These are phyloP conservation scores for Apiospora saccharicola DNA, from an alignment of 2,329 filamentous ascomycete species.

Conservation along the genomic window DNA sequence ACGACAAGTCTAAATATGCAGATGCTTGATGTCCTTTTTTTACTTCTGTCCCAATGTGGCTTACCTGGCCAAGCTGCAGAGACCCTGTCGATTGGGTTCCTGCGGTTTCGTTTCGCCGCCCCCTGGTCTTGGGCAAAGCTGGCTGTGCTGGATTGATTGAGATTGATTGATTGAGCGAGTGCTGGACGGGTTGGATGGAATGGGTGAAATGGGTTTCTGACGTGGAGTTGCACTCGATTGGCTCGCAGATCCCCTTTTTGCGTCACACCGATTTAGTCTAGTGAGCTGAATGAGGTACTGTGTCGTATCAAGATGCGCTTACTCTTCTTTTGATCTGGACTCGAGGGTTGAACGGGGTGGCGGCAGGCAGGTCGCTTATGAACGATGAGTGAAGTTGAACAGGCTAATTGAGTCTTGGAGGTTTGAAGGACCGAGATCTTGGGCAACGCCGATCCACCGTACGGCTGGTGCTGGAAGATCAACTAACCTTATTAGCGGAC, in stretches of 20 bases:
- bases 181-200: background rate
- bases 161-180: background rate
- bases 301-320: constrained; percentile 5
- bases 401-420: constrained; percentile 18
- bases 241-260: constrained; percentile 22
- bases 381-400: constrained; percentile 2
- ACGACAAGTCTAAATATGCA: constrained; percentile 17
- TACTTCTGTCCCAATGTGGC: constrained; percentile 22
- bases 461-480: background rate
- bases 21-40: constrained; percentile 14
- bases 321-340: background rate
- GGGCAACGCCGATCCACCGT: constrained; percentile 11
- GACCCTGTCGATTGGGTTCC: constrained; percentile 24
- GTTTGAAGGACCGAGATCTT: constrained; percentile 14
- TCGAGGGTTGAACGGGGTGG: constrained; percentile 2
- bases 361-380: constrained; percentile 16
- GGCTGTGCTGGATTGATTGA: constrained; percentile 4
- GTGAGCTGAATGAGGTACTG: constrained; percentile 10
- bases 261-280: constrained; percentile 9
- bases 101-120: constrained; percentile 20
- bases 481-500: constrained; percentile 8
- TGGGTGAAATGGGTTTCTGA: constrained; percentile 17
- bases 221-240: constrained; percentile 23
- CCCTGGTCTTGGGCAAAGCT: constrained; percentile 19
- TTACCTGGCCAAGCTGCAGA: constrained; percentile 24